Base-by-base conservation (phyloP, 1,284 basidiomycete genomes). In the Pseudozyma sp. region DNA sequence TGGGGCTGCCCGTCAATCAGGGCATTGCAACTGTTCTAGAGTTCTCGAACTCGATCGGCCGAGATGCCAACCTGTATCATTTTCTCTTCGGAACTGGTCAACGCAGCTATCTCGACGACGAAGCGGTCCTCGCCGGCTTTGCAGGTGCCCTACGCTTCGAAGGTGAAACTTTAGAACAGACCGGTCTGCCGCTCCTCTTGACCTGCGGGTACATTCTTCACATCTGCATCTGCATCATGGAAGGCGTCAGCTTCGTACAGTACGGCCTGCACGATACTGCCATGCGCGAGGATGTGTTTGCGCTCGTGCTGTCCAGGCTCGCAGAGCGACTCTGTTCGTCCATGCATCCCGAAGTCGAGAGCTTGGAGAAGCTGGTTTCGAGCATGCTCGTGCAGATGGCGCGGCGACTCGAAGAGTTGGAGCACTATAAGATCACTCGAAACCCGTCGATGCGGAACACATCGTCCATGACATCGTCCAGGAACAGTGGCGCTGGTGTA, bases 131-230 rank as follows among this genome's bases (percentile, higher is more conserved):
- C 6, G 62, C 62, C 30, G 51, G 31, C 4, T 46, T 65, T 37
- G 62, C 55, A 3, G 33, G 17, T 17, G 40, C 46, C 16, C 55
- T 51, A 8, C 51, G 46, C 0, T 58, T 65, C 29, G 55, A 58
- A 19, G 45, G 46, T 40, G 42, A 50, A 29, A 50, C 33, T 35
- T 11, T 65, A 2, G 45, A 58, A 29, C 55, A 65, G 47, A 50
- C 51, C 19, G 55, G 62, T 2, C 10, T 54, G 45, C 62, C 62
- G 9, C 16, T 54, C 33, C 45, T 65, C 9, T 40, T 65, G 50
- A 65, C 62, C 6, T 65, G 50, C 42, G 55, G 62, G 0, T 58
- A 58, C 19, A n/a, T 65, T 10, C 55, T 65, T 1, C 62, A 65
- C 61, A 49, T 64, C 50, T 43, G 43, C 45, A 64, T 64, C 30